Conservation (phyloP, 192 early-diverging fungal species). For the Coemansia sp. region DNA sequence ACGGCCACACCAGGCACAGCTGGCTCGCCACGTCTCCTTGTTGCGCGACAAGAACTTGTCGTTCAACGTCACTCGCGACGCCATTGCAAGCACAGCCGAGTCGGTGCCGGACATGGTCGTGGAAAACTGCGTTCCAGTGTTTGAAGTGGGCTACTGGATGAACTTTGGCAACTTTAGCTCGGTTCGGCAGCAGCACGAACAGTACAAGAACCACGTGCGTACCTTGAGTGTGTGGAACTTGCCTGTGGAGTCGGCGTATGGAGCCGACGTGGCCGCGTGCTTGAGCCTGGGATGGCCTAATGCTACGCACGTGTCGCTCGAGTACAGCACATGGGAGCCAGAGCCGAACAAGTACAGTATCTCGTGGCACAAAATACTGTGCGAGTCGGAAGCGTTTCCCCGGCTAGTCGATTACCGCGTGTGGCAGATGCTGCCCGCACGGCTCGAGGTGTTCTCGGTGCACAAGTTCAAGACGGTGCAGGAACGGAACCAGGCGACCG, state of each 20-base stretch:
- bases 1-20: slow-evolving; percentile 16
- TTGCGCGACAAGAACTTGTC: slow-evolving; percentile 38
- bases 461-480: slow-evolving; percentile 47
- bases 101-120: slow-evolving; percentile 12
- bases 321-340: slow-evolving; percentile 53
- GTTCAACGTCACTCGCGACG: slow-evolving; percentile 20
- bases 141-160: slow-evolving; percentile 54
- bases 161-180: slow-evolving; percentile 51
- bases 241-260: slow-evolving; percentile 48
- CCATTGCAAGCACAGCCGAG: neutral
- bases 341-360: slow-evolving; percentile 51
- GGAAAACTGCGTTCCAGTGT: slow-evolving; percentile 47
- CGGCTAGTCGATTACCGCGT: slow-evolving; percentile 44
- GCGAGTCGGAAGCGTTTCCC: slow-evolving; percentile 38
- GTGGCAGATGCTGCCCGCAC: slow-evolving; percentile 51
- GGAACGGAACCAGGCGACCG: slow-evolving; percentile 51
- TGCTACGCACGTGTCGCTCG: slow-evolving; percentile 43
- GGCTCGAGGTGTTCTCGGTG: slow-evolving; percentile 47
- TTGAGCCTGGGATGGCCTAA: slow-evolving; percentile 44
- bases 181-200: slow-evolving; percentile 42
- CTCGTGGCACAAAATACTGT: slow-evolving; percentile 43
- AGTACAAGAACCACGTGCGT: slow-evolving; percentile 41
- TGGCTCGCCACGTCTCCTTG: slow-evolving; percentile 41
- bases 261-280: slow-evolving; percentile 43
- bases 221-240: slow-evolving; percentile 52